phyloP scores from a whole-genome alignment of 108 stramenopile species.

The Stephanodiscus triporus region DNA sequence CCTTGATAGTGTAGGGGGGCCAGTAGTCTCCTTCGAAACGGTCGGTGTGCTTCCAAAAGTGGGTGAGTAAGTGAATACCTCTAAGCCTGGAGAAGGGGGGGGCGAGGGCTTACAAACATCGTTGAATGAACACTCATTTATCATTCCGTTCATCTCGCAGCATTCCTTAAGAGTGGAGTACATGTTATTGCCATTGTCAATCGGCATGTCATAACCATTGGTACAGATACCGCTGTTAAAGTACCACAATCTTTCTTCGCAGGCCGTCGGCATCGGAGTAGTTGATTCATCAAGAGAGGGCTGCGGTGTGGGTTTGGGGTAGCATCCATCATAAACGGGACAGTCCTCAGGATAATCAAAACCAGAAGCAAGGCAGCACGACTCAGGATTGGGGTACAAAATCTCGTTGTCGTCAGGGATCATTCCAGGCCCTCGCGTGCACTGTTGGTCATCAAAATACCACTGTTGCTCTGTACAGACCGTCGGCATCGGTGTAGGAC shows the following conservation, averaged over 20 bases:
- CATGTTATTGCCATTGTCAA: not conserved
- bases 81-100: no score
- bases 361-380: conserved; percentile 2
- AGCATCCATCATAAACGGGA: not conserved
- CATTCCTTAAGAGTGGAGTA: conserved; percentile 2
- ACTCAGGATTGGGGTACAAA: not conserved
- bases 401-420: not conserved
- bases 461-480: not conserved
- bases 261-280: not conserved
- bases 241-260: not conserved
- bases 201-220: conserved; percentile 1
- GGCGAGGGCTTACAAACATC: no score
- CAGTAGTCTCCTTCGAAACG: conserved; percentile 1
- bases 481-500: not conserved
- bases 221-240: conserved; percentile 7
- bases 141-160: not conserved
- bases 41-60: not conserved
- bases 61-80: not conserved
- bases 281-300: not conserved
- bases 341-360: not conserved
- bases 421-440: not conserved
- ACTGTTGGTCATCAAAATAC: conserved; percentile 1
- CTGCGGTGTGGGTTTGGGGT: not conserved
- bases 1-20: not conserved
- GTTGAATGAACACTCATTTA: no score